Evolutionary conservation across 805 yeast genomes (phyloP).

Genomic region (Sugiyamaella lignohabitans): DNA sequence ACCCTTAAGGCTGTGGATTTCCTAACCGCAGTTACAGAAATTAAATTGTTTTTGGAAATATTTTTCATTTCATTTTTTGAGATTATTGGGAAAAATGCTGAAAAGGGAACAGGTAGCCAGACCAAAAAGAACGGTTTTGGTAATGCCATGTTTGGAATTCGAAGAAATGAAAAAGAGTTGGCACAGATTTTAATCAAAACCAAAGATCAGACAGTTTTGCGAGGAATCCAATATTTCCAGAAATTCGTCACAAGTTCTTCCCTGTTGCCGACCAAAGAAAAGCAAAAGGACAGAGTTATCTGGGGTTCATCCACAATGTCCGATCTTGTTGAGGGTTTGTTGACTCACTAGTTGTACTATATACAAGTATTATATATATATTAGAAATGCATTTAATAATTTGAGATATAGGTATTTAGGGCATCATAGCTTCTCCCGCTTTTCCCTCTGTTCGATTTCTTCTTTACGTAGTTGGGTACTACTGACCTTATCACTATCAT

Average conservation of each 20-base stretch:
- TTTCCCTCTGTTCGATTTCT: slow-evolving; percentile 22
- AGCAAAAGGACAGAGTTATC: slow-evolving; percentile 47
- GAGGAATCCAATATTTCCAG: slow-evolving; percentile 61
- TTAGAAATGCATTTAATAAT: neutral
- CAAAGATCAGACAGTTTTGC: slow-evolving; percentile 50
- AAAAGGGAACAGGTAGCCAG: slow-evolving; percentile 27
- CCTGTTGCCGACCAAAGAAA: slow-evolving; percentile 46
- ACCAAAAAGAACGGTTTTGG: slow-evolving; percentile 13
- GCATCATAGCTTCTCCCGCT: neutral
- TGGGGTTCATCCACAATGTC: slow-evolving; percentile 60
- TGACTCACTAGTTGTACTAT: no score
- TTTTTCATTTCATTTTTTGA: slow-evolving; percentile 63
- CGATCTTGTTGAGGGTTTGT: slow-evolving; percentile 44
- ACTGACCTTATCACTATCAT: slow-evolving; percentile 62
- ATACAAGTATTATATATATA: no score
- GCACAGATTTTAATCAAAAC: slow-evolving; percentile 49
- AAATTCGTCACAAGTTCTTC: slow-evolving; percentile 35
- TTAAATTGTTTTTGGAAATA: slow-evolving; percentile 65
- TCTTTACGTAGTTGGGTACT: slow-evolving; percentile 67
- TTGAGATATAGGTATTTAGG: neutral
- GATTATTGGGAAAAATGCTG: slow-evolving; percentile 41
- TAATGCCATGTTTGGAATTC: slow-evolving; percentile 21
- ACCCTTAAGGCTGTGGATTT: slow-evolving; percentile 68
- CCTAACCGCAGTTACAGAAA: slow-evolving; percentile 55
- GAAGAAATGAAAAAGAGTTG: slow-evolving; percentile 44